Conservation (phyloP, 2,329 filamentous ascomycete genomes). For the Exophiala calicioides region DNA sequence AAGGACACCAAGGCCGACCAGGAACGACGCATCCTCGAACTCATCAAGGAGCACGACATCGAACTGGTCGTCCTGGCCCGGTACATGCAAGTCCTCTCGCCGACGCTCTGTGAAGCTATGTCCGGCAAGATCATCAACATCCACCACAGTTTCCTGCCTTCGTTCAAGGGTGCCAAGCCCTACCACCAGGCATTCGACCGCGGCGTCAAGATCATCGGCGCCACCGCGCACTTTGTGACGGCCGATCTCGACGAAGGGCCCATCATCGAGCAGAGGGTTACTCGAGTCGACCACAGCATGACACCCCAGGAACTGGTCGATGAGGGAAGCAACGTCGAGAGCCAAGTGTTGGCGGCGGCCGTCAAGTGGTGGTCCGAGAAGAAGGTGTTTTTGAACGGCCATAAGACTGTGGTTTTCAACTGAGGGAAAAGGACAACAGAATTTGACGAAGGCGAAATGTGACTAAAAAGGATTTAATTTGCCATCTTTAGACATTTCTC, state of each 20-base stretch:
- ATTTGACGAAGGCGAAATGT: no score
- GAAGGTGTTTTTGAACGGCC: conserved; percentile 73
- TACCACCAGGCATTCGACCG: conserved; percentile 87
- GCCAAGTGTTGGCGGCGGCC: conserved; percentile 75
- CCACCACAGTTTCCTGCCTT: conserved; percentile 82
- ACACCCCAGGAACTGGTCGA: conserved; percentile 74
- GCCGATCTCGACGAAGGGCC: conserved; percentile 82
- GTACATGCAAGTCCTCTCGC: conserved; percentile 85
- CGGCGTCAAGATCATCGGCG: conserved; percentile 85
- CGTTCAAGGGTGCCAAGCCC: conserved; percentile 84
- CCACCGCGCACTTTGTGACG: conserved; percentile 83
- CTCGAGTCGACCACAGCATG: conserved; percentile 74
- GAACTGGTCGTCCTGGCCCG: conserved; percentile 79
- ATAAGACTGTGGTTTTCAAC: conserved; percentile 77
- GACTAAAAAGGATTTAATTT: no score
- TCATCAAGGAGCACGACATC: conserved; percentile 68
- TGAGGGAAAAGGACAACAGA: no score
- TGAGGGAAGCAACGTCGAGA: conserved; percentile 81
- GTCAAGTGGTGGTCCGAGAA: conserved; percentile 83
- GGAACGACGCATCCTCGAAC: conserved; percentile 69
- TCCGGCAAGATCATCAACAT: conserved; percentile 89
- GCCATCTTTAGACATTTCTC: no score
- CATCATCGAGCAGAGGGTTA: conserved; percentile 82
- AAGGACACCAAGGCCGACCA: conserved; percentile 75
- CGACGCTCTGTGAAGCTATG: conserved; percentile 73